Evolutionary conservation across 768 basidiomycete species (phyloP).

Genomic region (Mycena leptocephala): DNA sequence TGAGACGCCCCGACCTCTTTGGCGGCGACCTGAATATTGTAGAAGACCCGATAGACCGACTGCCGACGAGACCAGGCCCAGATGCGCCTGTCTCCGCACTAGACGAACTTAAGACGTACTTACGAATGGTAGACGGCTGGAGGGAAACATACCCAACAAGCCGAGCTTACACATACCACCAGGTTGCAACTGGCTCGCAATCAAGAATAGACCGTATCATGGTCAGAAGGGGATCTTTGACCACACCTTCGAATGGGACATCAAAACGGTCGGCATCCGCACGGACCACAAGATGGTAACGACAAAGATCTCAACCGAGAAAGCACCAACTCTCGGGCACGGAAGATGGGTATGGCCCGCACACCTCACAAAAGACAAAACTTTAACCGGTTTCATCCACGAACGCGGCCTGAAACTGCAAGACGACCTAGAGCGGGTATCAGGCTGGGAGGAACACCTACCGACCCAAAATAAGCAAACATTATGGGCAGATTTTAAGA

Average conservation of each 20-base stretch:
- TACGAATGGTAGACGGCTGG: constrained; percentile 53
- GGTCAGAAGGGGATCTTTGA: constrained; percentile 28
- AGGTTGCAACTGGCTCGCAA: too few relatives aligned
- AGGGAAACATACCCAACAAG: too few relatives aligned
- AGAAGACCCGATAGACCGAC: constrained; percentile 54
- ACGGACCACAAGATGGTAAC: constrained; percentile 53
- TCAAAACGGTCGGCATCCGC: constrained; percentile 34
- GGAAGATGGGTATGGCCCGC: too few relatives aligned
- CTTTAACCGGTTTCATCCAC: not conserved
- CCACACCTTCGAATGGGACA: constrained; percentile 43
- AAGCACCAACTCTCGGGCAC: constrained; percentile 44
- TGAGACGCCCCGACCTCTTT: constrained; percentile 49
- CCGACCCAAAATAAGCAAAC: not conserved
- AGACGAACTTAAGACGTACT: constrained; percentile 33
- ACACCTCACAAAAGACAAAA: constrained; percentile 38
- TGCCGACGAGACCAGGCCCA: constrained; percentile 46
- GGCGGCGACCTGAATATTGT: constrained; percentile 62
- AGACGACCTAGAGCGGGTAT: not conserved
- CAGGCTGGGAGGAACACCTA: not conserved
- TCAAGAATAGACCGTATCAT: constrained; percentile 63
- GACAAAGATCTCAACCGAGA: constrained; percentile 34
- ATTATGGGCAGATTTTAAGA: not conserved
- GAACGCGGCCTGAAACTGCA: not conserved
- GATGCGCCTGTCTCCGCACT: constrained; percentile 34
- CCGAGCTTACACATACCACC: too few relatives aligned